Percentiles rank a stretch among this genome's conserved stretches.
Evolutionary conservation across 345 rosid genomes (phyloP).

Genomic region (Populus alba): DNA sequence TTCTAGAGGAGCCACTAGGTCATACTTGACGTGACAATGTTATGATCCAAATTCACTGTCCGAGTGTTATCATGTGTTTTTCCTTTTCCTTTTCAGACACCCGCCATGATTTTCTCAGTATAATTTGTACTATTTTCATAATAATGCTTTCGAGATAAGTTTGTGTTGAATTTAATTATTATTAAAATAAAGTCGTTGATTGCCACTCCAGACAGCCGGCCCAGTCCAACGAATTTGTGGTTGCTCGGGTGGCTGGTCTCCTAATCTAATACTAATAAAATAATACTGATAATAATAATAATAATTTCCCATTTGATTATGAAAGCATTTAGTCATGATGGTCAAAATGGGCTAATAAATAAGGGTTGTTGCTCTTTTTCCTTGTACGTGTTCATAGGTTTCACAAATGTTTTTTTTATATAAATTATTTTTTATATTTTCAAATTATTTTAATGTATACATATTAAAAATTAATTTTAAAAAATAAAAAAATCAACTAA

Average conservation of each 20-base stretch:
- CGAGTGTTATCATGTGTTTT: neutral
- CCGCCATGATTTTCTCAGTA: neutral
- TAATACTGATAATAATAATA: neutral
- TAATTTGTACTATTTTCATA: neutral
- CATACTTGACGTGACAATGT: neutral
- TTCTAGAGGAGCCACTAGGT: neutral
- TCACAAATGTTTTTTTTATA: no score
- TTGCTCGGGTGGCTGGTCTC: neutral
- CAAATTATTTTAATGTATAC: no score
- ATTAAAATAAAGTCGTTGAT: neutral
- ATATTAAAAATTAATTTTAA: no score
- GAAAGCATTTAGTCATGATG: neutral
- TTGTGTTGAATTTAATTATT: neutral
- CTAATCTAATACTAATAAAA: neutral
- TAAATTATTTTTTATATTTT: no score
- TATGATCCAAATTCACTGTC: neutral
- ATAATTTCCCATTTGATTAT: neutral
- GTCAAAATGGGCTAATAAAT: neutral
- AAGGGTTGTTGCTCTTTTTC: no score
- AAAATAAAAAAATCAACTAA: no score
- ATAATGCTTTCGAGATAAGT: conserved; percentile 6
- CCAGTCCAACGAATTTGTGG: conserved; percentile 10
- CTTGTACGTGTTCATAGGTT: no score
- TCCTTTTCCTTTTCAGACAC: neutral
- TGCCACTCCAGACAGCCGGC: neutral